Base-by-base conservation (phyloP, 2,329 filamentous ascomycete genomes). In the Tolypocladium sp. region DNA sequence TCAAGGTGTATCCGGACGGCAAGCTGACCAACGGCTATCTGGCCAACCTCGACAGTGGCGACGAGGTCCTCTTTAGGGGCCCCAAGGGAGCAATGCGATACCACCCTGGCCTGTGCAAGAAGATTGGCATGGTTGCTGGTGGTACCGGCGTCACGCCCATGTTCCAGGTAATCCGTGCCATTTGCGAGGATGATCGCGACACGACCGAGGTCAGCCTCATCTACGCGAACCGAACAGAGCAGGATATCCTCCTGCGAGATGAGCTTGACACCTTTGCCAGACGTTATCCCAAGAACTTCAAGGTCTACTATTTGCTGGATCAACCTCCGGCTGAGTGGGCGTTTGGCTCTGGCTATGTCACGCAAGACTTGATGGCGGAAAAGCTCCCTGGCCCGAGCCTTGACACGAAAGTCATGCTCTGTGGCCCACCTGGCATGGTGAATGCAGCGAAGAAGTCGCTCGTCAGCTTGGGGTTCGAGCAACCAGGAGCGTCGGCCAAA, bases 401-500 rank as follows among this genome's bases (percentile, higher is more conserved):
- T 0, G 78, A 82, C 17, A 75, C 76, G 2, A 86, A 83, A 67
- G 67, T 84, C 9, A 73, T 85, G 73, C 69, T 87, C 1, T 87
- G 84, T 63, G 85, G 85, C 0, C 84, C 85, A 0, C 84, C 84
- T 0, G 79, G 78, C 0, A 83, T 87, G 82, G 72, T 87, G 2
- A 79, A 79, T 52, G 82, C 81, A 0, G 75, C 78, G 17, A 86
- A 84, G 72, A 80, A 77, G 64, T 72, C 70, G 9, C 66, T 84
- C 61, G 71, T 70, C 0, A 71, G 71, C 12, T 59, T 85, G 41
- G 83, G 82, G 0, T 85, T 79, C 61, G 70, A 80, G 61, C 72
- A 76, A 58, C 79, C 82, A 0, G 77, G 79, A 0, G 72, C 78
- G 1, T 72, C 79, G 6, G 69, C 77, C 1, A 85, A 81, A 68